Percentiles rank a stretch among this genome's conserved stretches.
Evolutionary conservation across 2,329 filamentous ascomycete genomes (phyloP).

Genomic region (Sporothrix euskadiensis): DNA sequence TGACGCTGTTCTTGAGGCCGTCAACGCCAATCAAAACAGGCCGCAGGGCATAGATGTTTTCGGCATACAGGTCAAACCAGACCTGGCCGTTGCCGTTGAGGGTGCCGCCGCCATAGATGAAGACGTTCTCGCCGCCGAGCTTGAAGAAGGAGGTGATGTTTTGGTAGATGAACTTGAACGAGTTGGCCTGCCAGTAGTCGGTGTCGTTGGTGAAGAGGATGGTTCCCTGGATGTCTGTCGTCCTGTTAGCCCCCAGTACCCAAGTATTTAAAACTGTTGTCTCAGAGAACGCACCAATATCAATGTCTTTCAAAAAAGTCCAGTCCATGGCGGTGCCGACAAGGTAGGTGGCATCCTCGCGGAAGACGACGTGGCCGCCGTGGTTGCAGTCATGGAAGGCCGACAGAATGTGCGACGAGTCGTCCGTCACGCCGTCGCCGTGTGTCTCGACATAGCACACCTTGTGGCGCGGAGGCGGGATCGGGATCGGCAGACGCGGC

Average conservation of each 20-base stretch:
- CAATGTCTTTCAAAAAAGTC: conserved; percentile 57
- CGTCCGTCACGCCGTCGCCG: conserved; percentile 41
- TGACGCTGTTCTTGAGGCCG: conserved; percentile 56
- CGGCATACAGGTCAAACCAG: conserved; percentile 65
- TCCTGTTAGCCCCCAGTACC: conserved; percentile 34
- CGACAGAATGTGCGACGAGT: conserved; percentile 50
- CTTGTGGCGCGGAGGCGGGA: conserved; percentile 41
- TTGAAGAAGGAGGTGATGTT: conserved; percentile 68
- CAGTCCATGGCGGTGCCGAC: conserved; percentile 58
- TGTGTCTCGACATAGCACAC: conserved; percentile 60
- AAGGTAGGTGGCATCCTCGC: conserved; percentile 50
- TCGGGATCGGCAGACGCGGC: conserved; percentile 37
- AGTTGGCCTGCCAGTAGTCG: conserved; percentile 65
- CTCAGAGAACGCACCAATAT: conserved; percentile 41
- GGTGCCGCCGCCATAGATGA: conserved; percentile 58
- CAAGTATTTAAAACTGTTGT: no score
- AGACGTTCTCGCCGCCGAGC: conserved; percentile 65
- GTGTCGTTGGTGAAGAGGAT: conserved; percentile 66
- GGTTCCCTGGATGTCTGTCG: conserved; percentile 35
- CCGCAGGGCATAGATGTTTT: conserved; percentile 57
- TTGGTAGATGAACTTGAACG: conserved; percentile 64
- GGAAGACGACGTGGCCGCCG: conserved; percentile 60
- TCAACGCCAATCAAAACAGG: conserved; percentile 63
- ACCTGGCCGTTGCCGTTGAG: conserved; percentile 64
- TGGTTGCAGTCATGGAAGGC: conserved; percentile 61